Conservation (phyloP, 1,139 yeast genomes). For the Yamadazyma diospyri region DNA sequence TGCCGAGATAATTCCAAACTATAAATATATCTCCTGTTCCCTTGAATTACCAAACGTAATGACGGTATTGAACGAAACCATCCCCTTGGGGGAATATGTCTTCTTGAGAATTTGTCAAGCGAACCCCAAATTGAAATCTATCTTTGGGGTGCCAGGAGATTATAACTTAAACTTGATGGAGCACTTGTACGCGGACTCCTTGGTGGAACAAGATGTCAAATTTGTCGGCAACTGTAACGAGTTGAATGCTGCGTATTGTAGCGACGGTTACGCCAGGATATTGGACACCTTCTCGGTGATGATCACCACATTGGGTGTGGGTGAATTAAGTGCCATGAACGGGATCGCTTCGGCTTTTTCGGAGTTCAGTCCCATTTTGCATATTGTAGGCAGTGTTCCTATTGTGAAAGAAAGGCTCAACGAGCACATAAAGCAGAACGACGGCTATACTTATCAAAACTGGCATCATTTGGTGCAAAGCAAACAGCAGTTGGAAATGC, state of each 20-base stretch:
- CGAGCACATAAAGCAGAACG: conserved; percentile 22
- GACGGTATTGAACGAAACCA: conserved; percentile 14
- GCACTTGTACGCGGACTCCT: conserved; percentile 27
- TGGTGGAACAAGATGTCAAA: conserved; percentile 19
- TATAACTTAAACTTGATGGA: conserved; percentile 37
- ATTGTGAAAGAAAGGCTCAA: conserved; percentile 40
- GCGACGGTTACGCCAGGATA: conserved; percentile 71
- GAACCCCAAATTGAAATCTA: conserved; percentile 31
- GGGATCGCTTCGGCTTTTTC: conserved; percentile 83
- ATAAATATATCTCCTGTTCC: no score
- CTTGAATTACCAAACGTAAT: conserved; percentile 8
- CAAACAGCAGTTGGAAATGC: conserved; percentile 41
- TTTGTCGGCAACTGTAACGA: conserved; percentile 37
- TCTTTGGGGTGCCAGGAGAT: conserved; percentile 44
- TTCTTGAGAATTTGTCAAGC: conserved; percentile 35
- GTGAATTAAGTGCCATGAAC: conserved; percentile 81
- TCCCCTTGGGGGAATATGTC: conserved; percentile 38
- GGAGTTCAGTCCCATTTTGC: conserved; percentile 74
- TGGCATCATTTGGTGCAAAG: conserved; percentile 72
- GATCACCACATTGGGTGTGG: conserved; percentile 77
- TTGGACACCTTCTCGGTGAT: conserved; percentile 42
- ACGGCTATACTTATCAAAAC: conserved; percentile 20
- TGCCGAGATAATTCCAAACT: no score
- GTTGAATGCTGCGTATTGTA: conserved; percentile 60
- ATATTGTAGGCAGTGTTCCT: conserved; percentile 67